Percentiles rank a stretch among this genome's conserved stretches.
These are phyloP conservation scores for Globisporangium perplexum DNA, from an alignment of 352 stramenopile species.

Conservation along the genomic window DNA sequence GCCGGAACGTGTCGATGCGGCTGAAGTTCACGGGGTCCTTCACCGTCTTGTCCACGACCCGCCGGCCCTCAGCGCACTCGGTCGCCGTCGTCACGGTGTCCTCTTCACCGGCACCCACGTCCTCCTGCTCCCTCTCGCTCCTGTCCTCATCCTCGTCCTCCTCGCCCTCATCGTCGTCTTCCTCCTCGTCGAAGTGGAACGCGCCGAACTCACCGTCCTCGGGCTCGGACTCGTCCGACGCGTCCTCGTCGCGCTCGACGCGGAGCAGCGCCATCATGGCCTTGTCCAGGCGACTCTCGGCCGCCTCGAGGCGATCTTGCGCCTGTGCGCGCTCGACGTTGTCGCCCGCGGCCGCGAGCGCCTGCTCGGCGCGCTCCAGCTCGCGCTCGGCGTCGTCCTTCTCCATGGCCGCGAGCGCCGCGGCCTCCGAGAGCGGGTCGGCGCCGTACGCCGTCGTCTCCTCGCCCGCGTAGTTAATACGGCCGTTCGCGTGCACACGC, in stretches of 20 bases:
- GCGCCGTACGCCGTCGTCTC: conserved; percentile 76
- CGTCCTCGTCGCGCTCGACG: conserved; percentile 38
- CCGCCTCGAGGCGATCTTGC: conserved; percentile 36
- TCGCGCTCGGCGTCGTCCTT: conserved; percentile 59
- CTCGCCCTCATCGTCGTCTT: conserved; percentile 59
- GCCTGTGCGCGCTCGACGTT: conserved; percentile 35
- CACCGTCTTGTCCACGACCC: conserved; percentile 39
- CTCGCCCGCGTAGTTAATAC: conserved; percentile 94
- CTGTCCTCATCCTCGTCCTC: conserved; percentile 52
- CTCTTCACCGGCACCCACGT: no score
- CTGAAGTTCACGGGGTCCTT: conserved; percentile 77
- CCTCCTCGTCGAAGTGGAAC: conserved; percentile 42
- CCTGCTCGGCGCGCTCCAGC: conserved; percentile 48
- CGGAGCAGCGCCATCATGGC: conserved; percentile 77
- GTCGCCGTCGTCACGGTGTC: no score
- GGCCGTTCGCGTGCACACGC: conserved; percentile 92
- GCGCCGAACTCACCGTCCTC: conserved; percentile 43
- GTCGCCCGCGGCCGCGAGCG: conserved; percentile 32
- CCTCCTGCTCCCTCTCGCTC: no score
- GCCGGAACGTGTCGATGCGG: conserved; percentile 47
- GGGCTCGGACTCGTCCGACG: conserved; percentile 17
- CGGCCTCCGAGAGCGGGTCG: conserved; percentile 48
- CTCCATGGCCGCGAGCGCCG: conserved; percentile 52
- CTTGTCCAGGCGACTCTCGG: conserved; percentile 57
- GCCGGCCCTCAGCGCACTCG: conserved; percentile 14